phyloP scores from a whole-genome alignment of 371 early-diverging fungal genomes.

The Mortierella sp. region DNA sequence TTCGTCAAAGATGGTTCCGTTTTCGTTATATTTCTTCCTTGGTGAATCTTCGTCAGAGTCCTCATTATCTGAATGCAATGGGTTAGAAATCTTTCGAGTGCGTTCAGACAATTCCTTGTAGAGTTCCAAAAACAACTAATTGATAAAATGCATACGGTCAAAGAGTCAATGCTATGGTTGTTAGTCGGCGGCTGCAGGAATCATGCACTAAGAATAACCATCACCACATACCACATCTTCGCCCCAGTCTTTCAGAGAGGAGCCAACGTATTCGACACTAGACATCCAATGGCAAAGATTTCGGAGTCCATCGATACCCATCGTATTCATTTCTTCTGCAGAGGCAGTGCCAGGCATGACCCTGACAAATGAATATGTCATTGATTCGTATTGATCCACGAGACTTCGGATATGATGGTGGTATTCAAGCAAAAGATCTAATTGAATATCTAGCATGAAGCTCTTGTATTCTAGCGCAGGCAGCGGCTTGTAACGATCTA shows the following conservation, averaged over 20 bases:
- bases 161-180: too few species aligned
- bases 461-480: slow-evolving; percentile 45
- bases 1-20: slow-evolving; percentile 64
- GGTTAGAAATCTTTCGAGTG: slow-evolving; percentile 41
- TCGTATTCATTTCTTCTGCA: slow-evolving; percentile 31
- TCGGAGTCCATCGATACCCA: slow-evolving; percentile 40
- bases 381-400: slow-evolving; percentile 48
- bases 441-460: slow-evolving; percentile 47
- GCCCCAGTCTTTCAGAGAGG: slow-evolving; percentile 49
- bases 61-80: slow-evolving; percentile 40
- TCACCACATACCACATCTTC: slow-evolving; percentile 48
- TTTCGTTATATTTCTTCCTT: slow-evolving; percentile 36
- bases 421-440: slow-evolving; percentile 44
- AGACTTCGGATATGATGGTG: slow-evolving; percentile 39
- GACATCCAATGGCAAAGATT: slow-evolving; percentile 56
- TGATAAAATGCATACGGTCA: background rate
- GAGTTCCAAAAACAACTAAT: slow-evolving; percentile 68
- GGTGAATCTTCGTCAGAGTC: slow-evolving; percentile 40
- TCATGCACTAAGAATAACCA: background rate
- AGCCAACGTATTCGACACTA: slow-evolving; percentile 54
- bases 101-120: slow-evolving; percentile 61
- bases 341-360: slow-evolving; percentile 47
- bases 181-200: background rate
- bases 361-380: slow-evolving; percentile 50
- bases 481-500: slow-evolving; percentile 50